Base-by-base conservation (phyloP, 352 stramenopile species). In the Stramenopiles sp. region DNA sequence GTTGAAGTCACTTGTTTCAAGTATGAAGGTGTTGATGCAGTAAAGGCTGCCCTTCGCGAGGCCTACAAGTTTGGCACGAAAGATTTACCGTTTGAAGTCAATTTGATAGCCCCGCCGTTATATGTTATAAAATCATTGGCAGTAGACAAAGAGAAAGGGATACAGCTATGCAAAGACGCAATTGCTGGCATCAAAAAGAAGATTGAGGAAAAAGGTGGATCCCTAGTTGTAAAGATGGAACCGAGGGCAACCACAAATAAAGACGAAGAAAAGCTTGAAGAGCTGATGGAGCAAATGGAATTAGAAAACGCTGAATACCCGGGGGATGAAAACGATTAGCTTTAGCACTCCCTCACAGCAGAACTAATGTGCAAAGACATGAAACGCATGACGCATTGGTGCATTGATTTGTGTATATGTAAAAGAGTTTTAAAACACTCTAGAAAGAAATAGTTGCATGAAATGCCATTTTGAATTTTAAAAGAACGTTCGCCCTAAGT, bases 1-100 rank as follows among this genome's bases (percentile, higher is more conserved):
- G 97, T 99, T 84, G 96, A 99, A 83, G 95, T 99, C 78, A 98
- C 94, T 44, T 99, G 97, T 90, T 99, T 98, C 86, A 98, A 93
- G 75, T 99, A 99, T 88, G 95, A 99, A 85, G 97, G 96, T 39
- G 98, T 99, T 84, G 96, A 99, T 84, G 96, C 95, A 67, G 98
- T 99, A 82, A 93, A 94, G 30, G 95, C 94, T 80, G 96, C 96
- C 27, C 89, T 99, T 55, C 92, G 97, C 82, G 90, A 89, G n/a
- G 92, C 85, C 30, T 89, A 97, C 84, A 86, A 86, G 32, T 81
- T 91, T 30, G 90, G 91, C 76, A 92, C 89, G 67, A 92, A 97
- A 55, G 91, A 96, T 22, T 92, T 93, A 31, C 91, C 91, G 0
- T 95, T 99, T 80, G 96, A 98, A 88, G 98, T 99, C 80, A 98